A percentile compares a stretch with the other conserved stretches of the same genome.
phyloP scores from a whole-genome alignment of 257 asterid species.

The Nicotiana noctiflora region DNA sequence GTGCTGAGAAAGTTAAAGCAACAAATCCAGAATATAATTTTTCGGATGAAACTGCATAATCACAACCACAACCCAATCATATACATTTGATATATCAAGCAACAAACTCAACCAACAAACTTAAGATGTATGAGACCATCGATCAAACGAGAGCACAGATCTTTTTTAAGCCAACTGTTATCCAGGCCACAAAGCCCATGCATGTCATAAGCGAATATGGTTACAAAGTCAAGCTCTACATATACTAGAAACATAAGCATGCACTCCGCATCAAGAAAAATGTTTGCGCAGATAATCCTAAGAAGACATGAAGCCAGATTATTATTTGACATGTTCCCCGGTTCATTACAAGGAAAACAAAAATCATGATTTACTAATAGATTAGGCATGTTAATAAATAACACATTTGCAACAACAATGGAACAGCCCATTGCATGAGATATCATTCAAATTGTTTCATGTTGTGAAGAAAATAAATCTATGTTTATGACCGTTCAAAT shows the following conservation, averaged over 20 bases:
- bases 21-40: constrained; percentile 26
- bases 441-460: background rate
- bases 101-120: background rate
- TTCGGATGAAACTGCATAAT: background rate
- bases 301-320: background rate
- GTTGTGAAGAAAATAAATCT: background rate
- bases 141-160: background rate
- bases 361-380: background rate
- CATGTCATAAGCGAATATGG: background rate
- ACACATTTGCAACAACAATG: background rate
- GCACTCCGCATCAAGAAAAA: background rate
- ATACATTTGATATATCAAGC: background rate
- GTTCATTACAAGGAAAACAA: background rate
- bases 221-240: background rate
- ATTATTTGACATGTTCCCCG: background rate
- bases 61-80: background rate
- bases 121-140: background rate
- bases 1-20: constrained; percentile 62
- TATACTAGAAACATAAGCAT: background rate
- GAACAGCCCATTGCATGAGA: background rate
- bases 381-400: background rate
- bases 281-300: background rate
- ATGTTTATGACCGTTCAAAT: background rate
- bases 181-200: background rate
- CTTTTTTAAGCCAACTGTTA: background rate